Conservation (phyloP, 495 filamentous ascomycete species). For the Podospora conica region DNA sequence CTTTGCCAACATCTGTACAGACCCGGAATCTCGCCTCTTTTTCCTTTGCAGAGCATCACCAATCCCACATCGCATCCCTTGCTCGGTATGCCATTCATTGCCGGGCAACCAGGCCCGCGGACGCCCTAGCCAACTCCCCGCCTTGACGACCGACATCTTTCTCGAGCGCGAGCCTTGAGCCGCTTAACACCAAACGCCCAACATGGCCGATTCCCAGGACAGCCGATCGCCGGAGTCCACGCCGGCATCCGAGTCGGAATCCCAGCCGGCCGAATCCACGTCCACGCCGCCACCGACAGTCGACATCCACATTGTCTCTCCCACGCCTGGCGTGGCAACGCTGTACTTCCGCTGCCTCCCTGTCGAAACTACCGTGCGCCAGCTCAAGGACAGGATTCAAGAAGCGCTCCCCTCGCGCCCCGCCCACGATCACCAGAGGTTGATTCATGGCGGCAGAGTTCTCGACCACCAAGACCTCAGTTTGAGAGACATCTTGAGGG, state of each 20-base stretch:
- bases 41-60: not conserved
- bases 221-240: not conserved
- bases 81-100: not conserved
- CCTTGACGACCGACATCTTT: not conserved
- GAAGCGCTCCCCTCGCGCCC: slow-evolving; percentile 49
- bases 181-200: not conserved
- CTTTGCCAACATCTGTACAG: not conserved
- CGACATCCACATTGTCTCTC: slow-evolving; percentile 59
- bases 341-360: slow-evolving; percentile 50
- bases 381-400: slow-evolving; percentile 56
- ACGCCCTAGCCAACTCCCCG: not conserved
- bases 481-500: slow-evolving; percentile 52
- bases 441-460: slow-evolving; percentile 62
- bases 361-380: slow-evolving; percentile 49
- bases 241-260: too few species aligned
- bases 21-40: too few species aligned
- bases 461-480: slow-evolving; percentile 48
- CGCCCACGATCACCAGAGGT: slow-evolving; percentile 48
- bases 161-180: not conserved
- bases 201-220: slow-evolving; percentile 16
- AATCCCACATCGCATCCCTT: not conserved
- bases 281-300: slow-evolving; percentile 30
- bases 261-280: slow-evolving; percentile 13
- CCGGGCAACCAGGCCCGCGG: not conserved
- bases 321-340: slow-evolving; percentile 50